Evolutionary conservation across 768 basidiomycete genomes (phyloP).

Genomic region (Cyclocybe cylindracea): DNA sequence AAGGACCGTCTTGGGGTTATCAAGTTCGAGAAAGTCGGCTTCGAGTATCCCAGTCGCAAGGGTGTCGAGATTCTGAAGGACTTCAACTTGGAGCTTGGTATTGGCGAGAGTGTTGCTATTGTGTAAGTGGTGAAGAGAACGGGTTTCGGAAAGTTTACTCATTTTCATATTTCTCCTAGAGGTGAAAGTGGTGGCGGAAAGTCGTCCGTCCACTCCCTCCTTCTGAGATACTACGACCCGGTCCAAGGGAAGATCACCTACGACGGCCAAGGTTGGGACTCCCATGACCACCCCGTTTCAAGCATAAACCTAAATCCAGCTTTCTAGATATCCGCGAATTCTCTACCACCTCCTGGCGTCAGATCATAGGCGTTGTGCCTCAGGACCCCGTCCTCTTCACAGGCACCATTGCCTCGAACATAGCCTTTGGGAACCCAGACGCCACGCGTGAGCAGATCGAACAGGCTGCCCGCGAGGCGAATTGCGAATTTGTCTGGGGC

Average conservation of each 20-base stretch:
- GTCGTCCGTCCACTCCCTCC: conserved; percentile 85
- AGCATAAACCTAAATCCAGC: neutral
- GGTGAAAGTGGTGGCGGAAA: conserved; percentile 95
- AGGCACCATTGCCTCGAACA: conserved; percentile 93
- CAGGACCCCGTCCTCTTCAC: conserved; percentile 93
- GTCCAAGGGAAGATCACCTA: conserved; percentile 80
- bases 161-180: conserved; percentile 37
- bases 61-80: conserved; percentile 81
- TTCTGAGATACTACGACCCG: conserved; percentile 90
- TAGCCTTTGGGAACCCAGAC: conserved; percentile 79
- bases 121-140: conserved; percentile 62
- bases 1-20: conserved; percentile 65
- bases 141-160: neutral
- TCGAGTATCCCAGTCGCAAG: conserved; percentile 87
- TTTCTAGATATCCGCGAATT: conserved; percentile 82
- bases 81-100: conserved; percentile 76
- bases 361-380: conserved; percentile 90
- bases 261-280: conserved; percentile 75
- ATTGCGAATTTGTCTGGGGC: conserved; percentile 95
- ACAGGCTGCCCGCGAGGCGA: conserved; percentile 84
- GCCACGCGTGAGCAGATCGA: conserved; percentile 86
- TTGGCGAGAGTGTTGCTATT: conserved; percentile 88
- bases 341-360: conserved; percentile 83
- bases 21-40: conserved; percentile 80
- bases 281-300: conserved; percentile 7